Conservation (phyloP, 2,329 filamentous ascomycete genomes). For the Plectosphaerella sp. region DNA sequence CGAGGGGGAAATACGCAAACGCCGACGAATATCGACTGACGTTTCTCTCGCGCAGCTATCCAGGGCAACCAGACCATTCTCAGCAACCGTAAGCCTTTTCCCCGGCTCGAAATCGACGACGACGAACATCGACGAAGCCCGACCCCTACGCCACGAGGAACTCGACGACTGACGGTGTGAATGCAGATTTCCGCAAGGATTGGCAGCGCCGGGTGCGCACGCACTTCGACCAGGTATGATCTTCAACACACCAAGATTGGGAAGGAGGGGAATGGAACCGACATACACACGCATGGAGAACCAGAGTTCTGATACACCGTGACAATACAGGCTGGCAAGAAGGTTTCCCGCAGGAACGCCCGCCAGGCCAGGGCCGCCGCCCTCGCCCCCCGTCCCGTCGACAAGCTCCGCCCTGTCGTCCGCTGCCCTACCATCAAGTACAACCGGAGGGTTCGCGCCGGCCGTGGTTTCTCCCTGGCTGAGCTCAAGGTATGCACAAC, state of each 20-base stretch:
- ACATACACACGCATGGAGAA: too few species aligned
- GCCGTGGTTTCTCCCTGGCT: constrained; percentile 94
- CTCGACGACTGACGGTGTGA: constrained; percentile 32
- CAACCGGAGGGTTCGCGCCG: constrained; percentile 95
- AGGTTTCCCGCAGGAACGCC: constrained; percentile 85
- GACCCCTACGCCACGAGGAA: constrained; percentile 1
- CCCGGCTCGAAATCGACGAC: constrained; percentile 11
- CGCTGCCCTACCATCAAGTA: constrained; percentile 98
- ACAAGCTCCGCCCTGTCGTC: constrained; percentile 93
- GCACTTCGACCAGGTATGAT: constrained; percentile 98
- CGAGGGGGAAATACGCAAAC: background rate
- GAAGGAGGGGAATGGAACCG: background rate
- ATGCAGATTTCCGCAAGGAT: constrained; percentile 95
- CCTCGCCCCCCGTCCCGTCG: constrained; percentile 92
- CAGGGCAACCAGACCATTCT: constrained; percentile 99
- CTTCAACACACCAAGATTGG: background rate
- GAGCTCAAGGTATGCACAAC: constrained; percentile 83
- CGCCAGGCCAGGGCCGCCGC: constrained; percentile 93
- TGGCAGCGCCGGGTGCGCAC: constrained; percentile 98
- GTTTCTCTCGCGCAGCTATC: constrained; percentile 60
- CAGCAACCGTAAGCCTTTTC: constrained; percentile 74
- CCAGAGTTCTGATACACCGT: constrained; percentile 5
- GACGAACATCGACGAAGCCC: background rate
- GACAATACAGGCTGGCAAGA: constrained; percentile 76
- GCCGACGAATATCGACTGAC: background rate